A percentile compares a stretch with the other conserved stretches of the same genome.
phyloP scores from a whole-genome alignment of 495 filamentous ascomycete genomes.

The Penicillium angulare region DNA sequence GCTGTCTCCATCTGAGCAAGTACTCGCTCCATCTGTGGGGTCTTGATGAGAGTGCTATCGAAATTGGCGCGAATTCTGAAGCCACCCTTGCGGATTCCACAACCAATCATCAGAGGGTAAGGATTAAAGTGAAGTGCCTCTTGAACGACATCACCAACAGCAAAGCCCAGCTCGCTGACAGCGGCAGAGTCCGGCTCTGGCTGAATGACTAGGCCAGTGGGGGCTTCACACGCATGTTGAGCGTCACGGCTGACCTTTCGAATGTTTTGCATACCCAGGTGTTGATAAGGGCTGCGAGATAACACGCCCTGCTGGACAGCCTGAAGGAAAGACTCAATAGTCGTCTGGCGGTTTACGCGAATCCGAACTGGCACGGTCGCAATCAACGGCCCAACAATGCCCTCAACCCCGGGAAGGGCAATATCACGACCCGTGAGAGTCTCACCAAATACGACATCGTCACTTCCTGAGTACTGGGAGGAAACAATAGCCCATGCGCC shows the following conservation, averaged over 20 bases:
- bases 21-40: constrained; percentile 42
- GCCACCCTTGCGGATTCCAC: constrained; percentile 53
- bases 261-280: constrained; percentile 70
- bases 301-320: constrained; percentile 53
- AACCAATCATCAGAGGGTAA: constrained; percentile 64
- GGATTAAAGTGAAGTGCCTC: constrained; percentile 68
- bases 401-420: constrained; percentile 43
- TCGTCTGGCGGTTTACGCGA: constrained; percentile 23
- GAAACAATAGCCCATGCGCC: constrained; percentile 61
- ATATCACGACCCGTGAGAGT: constrained; percentile 54
- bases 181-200: constrained; percentile 44
- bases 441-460: constrained; percentile 59
- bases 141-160: constrained; percentile 54
- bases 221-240: constrained; percentile 61
- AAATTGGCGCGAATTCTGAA: constrained; percentile 63
- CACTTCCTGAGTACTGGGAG: constrained; percentile 50
- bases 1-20: constrained; percentile 40
- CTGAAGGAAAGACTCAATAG: constrained; percentile 36
- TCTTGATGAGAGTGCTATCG: constrained; percentile 46
- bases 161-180: constrained; percentile 46
- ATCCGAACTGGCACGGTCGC: constrained; percentile 65
- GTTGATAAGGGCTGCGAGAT: constrained; percentile 58
- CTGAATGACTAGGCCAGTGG: constrained; percentile 57
- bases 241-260: constrained; percentile 59
- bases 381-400: constrained; percentile 56